Evolutionary conservation across 2,329 filamentous ascomycete genomes (phyloP), one percentile per base, ranked within the genome.

Genomic region (Drechslerella stenobrocha): DNA sequence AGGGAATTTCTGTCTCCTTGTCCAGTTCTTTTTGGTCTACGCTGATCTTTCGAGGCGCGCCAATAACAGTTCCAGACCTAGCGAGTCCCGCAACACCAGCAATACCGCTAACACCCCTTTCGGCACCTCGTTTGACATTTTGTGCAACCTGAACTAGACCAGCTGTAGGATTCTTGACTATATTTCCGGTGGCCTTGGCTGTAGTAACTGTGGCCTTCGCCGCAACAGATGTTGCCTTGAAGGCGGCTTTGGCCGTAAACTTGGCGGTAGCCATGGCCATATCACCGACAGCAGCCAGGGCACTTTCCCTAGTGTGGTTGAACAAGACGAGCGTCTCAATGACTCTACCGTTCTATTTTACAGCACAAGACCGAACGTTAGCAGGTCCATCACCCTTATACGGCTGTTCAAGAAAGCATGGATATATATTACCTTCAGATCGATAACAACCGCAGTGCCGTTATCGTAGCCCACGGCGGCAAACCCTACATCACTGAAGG

Each of bases 401-500:
- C n/a, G n/a, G n/a, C n/a, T n/a, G n/a, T n/a, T n/a, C n/a, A n/a
- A n/a, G n/a, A n/a, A n/a, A n/a, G n/a, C n/a, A n/a, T n/a, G n/a
- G n/a, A n/a, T n/a, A n/a, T n/a, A n/a, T n/a, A n/a, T 69, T 70
- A 73, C 72, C 32, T 93, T 85, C 69, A 98, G 80, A 75, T 98
- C 93, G 52, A 97, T 83, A 34, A 98, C 83, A 6, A 84, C 87
- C 34, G 98, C 77, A 70, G 84, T 84, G 1, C 93, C 93, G 35
- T 84, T 84, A 75, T 95, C 88, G 7, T 90, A 96, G 0, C 90
- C 93, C 26, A 87, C 86, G 8, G 87, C 91, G 8, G 95, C 84
- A 74, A 98, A 98, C 0, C 93, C 93, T 9, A 97, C 86, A 75
- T 96, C 89, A n/a, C 90, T 93, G 58, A 93, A 84, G 61, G 89